phyloP scores from a whole-genome alignment of 1,284 basidiomycete species.

The Rhodotorula sp. region DNA sequence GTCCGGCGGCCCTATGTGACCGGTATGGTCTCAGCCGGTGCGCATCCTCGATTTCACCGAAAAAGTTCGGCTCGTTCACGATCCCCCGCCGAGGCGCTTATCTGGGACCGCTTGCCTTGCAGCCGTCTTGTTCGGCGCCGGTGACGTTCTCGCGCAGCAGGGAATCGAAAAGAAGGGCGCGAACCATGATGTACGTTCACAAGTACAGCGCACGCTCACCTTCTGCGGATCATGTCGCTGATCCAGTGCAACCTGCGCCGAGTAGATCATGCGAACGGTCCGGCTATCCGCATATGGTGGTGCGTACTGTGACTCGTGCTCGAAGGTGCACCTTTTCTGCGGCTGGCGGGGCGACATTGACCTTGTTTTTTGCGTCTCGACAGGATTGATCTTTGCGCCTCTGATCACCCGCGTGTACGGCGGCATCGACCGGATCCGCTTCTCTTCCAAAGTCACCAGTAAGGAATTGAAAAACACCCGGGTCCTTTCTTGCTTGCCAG shows the following conservation, averaged over 20 bases:
- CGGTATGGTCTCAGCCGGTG: slow-evolving; percentile 29
- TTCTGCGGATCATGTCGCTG: no score
- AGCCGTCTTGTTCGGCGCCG: slow-evolving; percentile 52
- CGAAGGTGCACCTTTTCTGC: background rate
- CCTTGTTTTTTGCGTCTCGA: background rate
- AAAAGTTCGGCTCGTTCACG: no score
- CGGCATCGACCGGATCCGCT: slow-evolving; percentile 40
- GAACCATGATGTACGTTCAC: slow-evolving; percentile 64
- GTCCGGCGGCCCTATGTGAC: slow-evolving; percentile 31
- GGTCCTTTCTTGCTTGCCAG: no score
- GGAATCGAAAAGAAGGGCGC: slow-evolving; percentile 66
- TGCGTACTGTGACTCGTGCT: background rate
- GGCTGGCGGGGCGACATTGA: slow-evolving; percentile 12
- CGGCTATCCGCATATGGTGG: slow-evolving; percentile 73
- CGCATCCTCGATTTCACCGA: background rate
- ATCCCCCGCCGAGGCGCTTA: no score
- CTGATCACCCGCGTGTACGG: slow-evolving; percentile 40
- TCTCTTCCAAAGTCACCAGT: slow-evolving; percentile 10
- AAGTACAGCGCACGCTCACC: background rate
- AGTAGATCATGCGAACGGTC: slow-evolving; percentile 66
- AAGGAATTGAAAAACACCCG: no score
- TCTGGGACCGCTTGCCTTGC: accelerated
- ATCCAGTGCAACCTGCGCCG: no score
- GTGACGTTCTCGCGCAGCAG: slow-evolving; percentile 81
- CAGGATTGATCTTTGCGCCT: slow-evolving; percentile 38